Evolutionary conservation across 495 filamentous ascomycete species (phyloP).

Genomic region (Aspergillus olivimuriae): DNA sequence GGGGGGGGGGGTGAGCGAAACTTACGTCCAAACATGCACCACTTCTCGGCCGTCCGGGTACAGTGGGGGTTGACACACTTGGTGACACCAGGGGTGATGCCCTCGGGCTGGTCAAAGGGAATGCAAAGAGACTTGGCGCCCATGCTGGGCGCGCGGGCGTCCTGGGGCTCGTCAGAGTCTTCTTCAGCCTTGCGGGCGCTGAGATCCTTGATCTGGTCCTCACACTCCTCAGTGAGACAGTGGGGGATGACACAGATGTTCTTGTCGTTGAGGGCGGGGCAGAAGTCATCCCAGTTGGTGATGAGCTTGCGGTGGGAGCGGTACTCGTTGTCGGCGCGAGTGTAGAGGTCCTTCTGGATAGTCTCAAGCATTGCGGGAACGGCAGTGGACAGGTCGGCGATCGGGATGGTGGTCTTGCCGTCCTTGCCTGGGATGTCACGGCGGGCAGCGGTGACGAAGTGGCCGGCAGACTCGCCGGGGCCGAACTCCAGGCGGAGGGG

Average conservation of each 20-base stretch:
- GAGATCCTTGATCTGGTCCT: constrained; percentile 88
- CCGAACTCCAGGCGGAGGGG: constrained; percentile 92
- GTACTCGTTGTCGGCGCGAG: constrained; percentile 71
- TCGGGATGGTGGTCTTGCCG: constrained; percentile 66
- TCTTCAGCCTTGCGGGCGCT: constrained; percentile 67
- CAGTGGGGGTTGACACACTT: constrained; percentile 90
- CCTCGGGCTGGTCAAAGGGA: constrained; percentile 91
- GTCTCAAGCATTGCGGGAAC: constrained; percentile 77
- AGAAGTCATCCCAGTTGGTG: constrained; percentile 83
- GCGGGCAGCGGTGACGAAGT: constrained; percentile 76
- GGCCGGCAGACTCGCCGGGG: constrained; percentile 80
- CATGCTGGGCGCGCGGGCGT: constrained; percentile 83
- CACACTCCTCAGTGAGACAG: constrained; percentile 76
- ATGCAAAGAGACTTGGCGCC: constrained; percentile 97
- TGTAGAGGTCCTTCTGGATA: constrained; percentile 83
- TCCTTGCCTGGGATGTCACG: constrained; percentile 67
- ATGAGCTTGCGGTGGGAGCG: constrained; percentile 70
- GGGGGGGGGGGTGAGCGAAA: neutral
- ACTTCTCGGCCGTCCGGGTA: constrained; percentile 61
- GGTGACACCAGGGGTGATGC: constrained; percentile 68
- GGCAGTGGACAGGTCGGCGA: constrained; percentile 60
- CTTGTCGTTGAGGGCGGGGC: constrained; percentile 81
- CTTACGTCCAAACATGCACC: constrained; percentile 79
- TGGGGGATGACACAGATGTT: constrained; percentile 84
- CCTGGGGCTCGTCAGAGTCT: constrained; percentile 60